Evolutionary conservation across 192 early-diverging fungal species (phyloP), one percentile per base, ranked within the genome.

Genomic region (Coemansia sp.): DNA sequence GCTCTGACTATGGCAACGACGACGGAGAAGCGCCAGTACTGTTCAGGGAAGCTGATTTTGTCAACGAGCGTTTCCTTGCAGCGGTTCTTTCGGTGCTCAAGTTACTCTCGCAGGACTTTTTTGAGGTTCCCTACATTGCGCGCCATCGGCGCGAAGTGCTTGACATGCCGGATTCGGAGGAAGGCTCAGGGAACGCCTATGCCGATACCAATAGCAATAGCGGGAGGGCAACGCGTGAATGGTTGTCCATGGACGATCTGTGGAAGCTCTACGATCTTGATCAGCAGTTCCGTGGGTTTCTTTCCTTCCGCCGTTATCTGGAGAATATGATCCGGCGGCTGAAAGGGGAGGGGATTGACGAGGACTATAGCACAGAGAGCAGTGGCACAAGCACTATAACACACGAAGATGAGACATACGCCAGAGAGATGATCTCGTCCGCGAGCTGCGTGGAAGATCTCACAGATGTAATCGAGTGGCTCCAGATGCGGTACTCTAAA

Each of bases 181-280:
- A 23, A 4, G 45, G 44, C 4, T 57, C 30, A 18, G 66, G 49
- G 23, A 46, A n/a, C 12, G 20, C 51, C 26, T 60, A 63, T 16
- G 78, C 85, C n/a, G 69, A 59, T 53, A 41, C 49, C n/a, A 69
- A 59, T 4, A 72, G 73, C 12, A 68, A 71, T 10, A 77, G 78
- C 15, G 69, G 72, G 11, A 56, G 66, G 59, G 62, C 68, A 24
- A 72, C 38, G 33, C 77, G 76, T 14, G 89, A 91, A 21, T 86
- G 88, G 43, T 77, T 94, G 34, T 84, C 87, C 1, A 68, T 84
- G 1, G 84, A 84, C 16, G 92, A 96, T 80, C 70, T 98, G 41
- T 98, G 96, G 96, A 84, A 86, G 44, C 91, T 98, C 38, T 90
- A 90, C 68, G 96, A 98, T 68, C 76, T 92, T 60, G 94, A 96